A percentile compares a stretch with the other conserved stretches of the same genome.
These are phyloP conservation scores for Aschersonia sp. DNA, from an alignment of 2,329 filamentous ascomycete species.

Conservation along the genomic window DNA sequence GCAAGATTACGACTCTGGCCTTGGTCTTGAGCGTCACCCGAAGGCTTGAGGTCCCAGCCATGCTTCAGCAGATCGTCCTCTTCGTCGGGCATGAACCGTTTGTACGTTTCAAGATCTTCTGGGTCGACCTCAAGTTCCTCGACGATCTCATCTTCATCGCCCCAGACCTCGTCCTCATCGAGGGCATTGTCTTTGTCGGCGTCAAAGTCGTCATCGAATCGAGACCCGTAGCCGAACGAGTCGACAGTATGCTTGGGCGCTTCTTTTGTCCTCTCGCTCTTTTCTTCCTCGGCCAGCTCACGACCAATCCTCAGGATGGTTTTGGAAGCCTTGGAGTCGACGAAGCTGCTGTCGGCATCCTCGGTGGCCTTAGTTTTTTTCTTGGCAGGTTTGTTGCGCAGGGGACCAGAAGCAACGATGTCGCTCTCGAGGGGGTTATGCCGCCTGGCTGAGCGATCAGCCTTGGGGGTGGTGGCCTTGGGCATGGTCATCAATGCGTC, in stretches of 20 bases:
- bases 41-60: slow-evolving; percentile 35
- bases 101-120: slow-evolving; percentile 77
- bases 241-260: slow-evolving; percentile 29
- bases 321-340: slow-evolving; percentile 77
- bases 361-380: slow-evolving; percentile 48
- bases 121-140: slow-evolving; percentile 75
- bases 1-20: slow-evolving; percentile 63
- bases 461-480: slow-evolving; percentile 52
- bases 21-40: slow-evolving; percentile 29
- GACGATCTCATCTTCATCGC: slow-evolving; percentile 60
- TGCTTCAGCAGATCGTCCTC: slow-evolving; percentile 61
- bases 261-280: slow-evolving; percentile 17
- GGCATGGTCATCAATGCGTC: slow-evolving; percentile 46
- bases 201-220: slow-evolving; percentile 46
- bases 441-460: slow-evolving; percentile 45
- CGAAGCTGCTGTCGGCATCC: slow-evolving; percentile 53
- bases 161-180: slow-evolving; percentile 57
- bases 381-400: slow-evolving; percentile 65
- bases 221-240: slow-evolving; percentile 65
- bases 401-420: slow-evolving; percentile 52
- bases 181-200: slow-evolving; percentile 27
- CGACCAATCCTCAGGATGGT: slow-evolving; percentile 85
- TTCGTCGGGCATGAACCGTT: slow-evolving; percentile 68
- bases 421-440: slow-evolving; percentile 92
- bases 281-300: slow-evolving; percentile 73